Evolutionary conservation across 257 asterid genomes (phyloP).

Genomic region (Ajuga chamaepitys): DNA sequence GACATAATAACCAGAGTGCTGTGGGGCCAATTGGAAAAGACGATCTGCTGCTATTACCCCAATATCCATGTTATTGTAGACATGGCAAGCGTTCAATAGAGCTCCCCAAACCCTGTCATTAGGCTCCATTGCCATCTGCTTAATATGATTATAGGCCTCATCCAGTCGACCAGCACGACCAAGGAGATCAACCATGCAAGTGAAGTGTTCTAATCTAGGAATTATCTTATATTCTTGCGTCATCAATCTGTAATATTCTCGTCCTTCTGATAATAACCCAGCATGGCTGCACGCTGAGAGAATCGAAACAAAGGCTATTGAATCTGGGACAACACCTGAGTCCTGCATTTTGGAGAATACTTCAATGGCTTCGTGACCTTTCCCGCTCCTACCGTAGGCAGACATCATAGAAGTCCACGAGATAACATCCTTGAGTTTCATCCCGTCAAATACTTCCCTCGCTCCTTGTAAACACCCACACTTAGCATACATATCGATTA

Average conservation of each 20-base stretch:
- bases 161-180: slow-evolving; percentile 66
- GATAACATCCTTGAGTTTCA: slow-evolving; percentile 58
- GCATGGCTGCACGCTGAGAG: slow-evolving; percentile 93
- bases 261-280: slow-evolving; percentile 60
- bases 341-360: slow-evolving; percentile 52
- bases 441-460: slow-evolving; percentile 56
- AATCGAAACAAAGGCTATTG: slow-evolving; percentile 80
- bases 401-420: slow-evolving; percentile 90
- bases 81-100: slow-evolving; percentile 65
- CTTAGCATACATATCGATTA: slow-evolving; percentile 85
- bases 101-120: slow-evolving; percentile 87
- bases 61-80: slow-evolving; percentile 55
- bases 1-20: slow-evolving; percentile 73
- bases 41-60: slow-evolving; percentile 77
- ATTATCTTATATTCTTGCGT: slow-evolving; percentile 43
- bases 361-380: slow-evolving; percentile 52
- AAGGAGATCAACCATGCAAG: slow-evolving; percentile 84
- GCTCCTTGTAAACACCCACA: slow-evolving; percentile 80
- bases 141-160: slow-evolving; percentile 60
- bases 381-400: slow-evolving; percentile 78
- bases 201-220: slow-evolving; percentile 70
- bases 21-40: slow-evolving; percentile 67
- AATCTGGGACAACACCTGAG: slow-evolving; percentile 51
- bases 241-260: slow-evolving; percentile 46
- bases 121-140: slow-evolving; percentile 52